Conservation (phyloP, 345 rosid genomes). For the Camelina hispida region DNA sequence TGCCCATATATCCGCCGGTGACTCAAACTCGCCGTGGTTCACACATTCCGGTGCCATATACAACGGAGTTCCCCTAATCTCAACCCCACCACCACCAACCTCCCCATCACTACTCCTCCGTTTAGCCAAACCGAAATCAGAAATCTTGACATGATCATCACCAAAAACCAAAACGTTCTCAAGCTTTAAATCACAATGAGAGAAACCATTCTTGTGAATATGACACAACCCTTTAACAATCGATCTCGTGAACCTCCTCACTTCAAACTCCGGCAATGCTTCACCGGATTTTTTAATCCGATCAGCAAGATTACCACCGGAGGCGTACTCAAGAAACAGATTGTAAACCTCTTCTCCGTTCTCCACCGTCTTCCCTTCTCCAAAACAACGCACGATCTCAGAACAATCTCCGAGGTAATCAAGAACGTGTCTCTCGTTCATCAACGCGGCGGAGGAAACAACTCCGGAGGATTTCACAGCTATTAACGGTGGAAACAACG, state of each 20-base stretch:
- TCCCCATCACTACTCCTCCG: conserved; percentile 5
- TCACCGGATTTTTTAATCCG: conserved; percentile 48
- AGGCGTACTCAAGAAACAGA: conserved; percentile 72
- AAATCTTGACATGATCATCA: conserved; percentile 52
- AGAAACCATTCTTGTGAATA: conserved; percentile 63
- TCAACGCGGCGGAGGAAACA: conserved; percentile 47
- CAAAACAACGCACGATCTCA: conserved; percentile 62
- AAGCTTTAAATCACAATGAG: conserved; percentile 71
- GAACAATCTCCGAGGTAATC: conserved; percentile 51
- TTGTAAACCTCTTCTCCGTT: conserved; percentile 58
- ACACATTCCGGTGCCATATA: conserved; percentile 84
- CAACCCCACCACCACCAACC: conserved; percentile 33
- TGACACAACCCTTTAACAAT: conserved; percentile 62
- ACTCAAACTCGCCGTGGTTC: conserved; percentile 54
- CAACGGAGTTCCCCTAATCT: conserved; percentile 73
- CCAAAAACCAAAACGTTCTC: conserved; percentile 63
- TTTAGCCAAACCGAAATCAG: conserved; percentile 81
- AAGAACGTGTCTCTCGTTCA: conserved; percentile 58
- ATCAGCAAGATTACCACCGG: conserved; percentile 61
- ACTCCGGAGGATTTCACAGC: conserved; percentile 75
- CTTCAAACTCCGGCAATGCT: conserved; percentile 54
- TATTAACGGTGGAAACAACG: conserved; percentile 51
- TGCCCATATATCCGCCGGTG: conserved; percentile 81
- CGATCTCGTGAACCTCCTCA: conserved; percentile 51
- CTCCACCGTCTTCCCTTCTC: conserved; percentile 50